Conservation (phyloP, 2,329 filamentous ascomycete species). For the Neofusicoccum sp. region DNA sequence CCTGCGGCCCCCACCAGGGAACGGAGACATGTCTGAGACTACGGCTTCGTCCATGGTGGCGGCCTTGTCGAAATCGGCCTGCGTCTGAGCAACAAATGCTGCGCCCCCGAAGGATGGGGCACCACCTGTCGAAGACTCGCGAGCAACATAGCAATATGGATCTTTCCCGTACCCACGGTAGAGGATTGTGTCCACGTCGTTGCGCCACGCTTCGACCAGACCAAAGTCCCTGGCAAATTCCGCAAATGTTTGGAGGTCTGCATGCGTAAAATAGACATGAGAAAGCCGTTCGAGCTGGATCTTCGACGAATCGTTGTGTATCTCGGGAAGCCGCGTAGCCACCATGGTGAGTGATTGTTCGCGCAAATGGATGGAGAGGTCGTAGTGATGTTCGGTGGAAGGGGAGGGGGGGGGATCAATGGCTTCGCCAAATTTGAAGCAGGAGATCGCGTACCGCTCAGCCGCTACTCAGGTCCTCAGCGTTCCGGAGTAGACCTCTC, state of each 20-base stretch:
- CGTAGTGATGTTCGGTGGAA: not conserved
- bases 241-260: conserved; percentile 15
- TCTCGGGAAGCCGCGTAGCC: not conserved
- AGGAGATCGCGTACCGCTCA: no score
- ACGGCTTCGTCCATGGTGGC: not conserved
- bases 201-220: conserved; percentile 17
- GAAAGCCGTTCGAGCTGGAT: conserved; percentile 9
- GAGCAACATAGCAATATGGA: conserved; percentile 57
- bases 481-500: no score
- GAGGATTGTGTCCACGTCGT: conserved; percentile 47
- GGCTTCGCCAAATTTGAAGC: no score
- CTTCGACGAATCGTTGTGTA: conserved; percentile 9
- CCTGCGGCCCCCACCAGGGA: conserved; percentile 55
- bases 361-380: not conserved
- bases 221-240: conserved; percentile 25
- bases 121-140: not conserved
- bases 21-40: not conserved
- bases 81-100: not conserved
- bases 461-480: no score
- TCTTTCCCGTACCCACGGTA: conserved; percentile 62
- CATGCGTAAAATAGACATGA: conserved; percentile 1
- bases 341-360: not conserved
- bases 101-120: not conserved
- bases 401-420: not conserved
- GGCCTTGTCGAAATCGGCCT: not conserved